Base-by-base conservation (phyloP, 2,329 filamentous ascomycete genomes). In the Fusarium mangiferae region DNA sequence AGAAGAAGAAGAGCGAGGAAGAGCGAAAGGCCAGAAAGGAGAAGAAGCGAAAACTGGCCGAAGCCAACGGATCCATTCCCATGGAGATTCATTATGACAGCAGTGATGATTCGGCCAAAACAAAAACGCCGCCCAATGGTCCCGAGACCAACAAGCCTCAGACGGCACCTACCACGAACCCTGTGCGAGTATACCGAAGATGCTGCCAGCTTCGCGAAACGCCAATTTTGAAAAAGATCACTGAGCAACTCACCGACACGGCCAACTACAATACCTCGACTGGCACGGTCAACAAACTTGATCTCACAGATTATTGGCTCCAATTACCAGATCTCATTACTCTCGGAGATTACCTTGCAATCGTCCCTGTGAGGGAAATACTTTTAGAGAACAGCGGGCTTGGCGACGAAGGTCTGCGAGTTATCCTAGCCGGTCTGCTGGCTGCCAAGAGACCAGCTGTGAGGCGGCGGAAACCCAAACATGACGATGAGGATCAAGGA, bases 201-300 rank as follows among this genome's bases (percentile, higher is more conserved):
- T 98, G 96, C 81, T 98, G 96, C 80, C 96, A 98, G 80, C 85
- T 99, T 36, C 90, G 96, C 66, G 96, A 98, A 83, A 97, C 95
- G 0, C 94, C 95, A 1, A 95, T 98, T 59, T 85, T 98, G 26
- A 97, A 97, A 82, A 94, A 94, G 78, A 93, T 99, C 52, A 96
- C 94, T 1, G 94, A 97, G 78, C 95, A 98, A 81, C 91, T 99
- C 9, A 90, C 90, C 42, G 90, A 92, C 42, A 88, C 91, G 3
- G 87, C 89, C n/a, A 93, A 92, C 56, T 90, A 87, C 36, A 87
- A 91, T 15, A 82, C 88, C 5, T 87, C 91, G 48, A 90, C 91
- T 2, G 95, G 95, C n/a, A 88, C 94, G 20, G 93, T 98, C 4
- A 90, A 91, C 62, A 94, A 92, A 80, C 85, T 99, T 14, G 94